Evolutionary conservation across 2,329 filamentous ascomycete species (phyloP).

Genomic region (Aureobasidium pullulans): DNA sequence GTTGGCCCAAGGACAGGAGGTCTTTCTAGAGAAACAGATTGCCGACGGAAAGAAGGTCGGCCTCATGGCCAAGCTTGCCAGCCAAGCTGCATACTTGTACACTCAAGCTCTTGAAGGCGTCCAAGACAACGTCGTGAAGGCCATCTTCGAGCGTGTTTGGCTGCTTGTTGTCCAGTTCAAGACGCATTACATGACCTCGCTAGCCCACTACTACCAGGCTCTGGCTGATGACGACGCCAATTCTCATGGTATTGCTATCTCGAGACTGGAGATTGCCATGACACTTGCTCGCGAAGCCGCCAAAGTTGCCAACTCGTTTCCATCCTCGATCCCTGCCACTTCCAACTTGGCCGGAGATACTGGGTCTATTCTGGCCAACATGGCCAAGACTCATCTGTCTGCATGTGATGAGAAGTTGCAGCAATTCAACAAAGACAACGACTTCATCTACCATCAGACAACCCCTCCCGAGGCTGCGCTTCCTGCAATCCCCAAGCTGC

Average conservation of each 20-base stretch:
- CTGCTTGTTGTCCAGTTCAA: slow-evolving; percentile 75
- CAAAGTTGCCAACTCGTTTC: slow-evolving; percentile 70
- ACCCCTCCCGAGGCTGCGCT: slow-evolving; percentile 81
- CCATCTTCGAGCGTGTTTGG: slow-evolving; percentile 93
- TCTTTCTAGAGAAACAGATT: slow-evolving; percentile 95
- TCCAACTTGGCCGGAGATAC: slow-evolving; percentile 81
- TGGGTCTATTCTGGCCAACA: slow-evolving; percentile 63
- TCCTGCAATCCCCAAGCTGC: slow-evolving; percentile 76
- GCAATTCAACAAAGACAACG: slow-evolving; percentile 82
- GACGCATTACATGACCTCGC: slow-evolving; percentile 70
- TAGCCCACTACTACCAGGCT: slow-evolving; percentile 91
- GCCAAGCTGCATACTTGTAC: slow-evolving; percentile 84
- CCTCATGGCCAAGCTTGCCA: slow-evolving; percentile 83
- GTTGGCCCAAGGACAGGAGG: slow-evolving; percentile 92
- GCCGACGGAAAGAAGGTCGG: slow-evolving; percentile 88
- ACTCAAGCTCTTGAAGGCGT: slow-evolving; percentile 80
- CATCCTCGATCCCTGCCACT: slow-evolving; percentile 66
- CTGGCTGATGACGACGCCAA: slow-evolving; percentile 84
- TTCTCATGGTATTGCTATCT: slow-evolving; percentile 77
- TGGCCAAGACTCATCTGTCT: slow-evolving; percentile 73
- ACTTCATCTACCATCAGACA: slow-evolving; percentile 94
- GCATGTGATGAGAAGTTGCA: slow-evolving; percentile 74
- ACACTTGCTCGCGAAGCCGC: slow-evolving; percentile 69
- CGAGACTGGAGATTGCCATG: slow-evolving; percentile 75
- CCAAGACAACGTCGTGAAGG: slow-evolving; percentile 85